Conservation (phyloP, 2,329 filamentous ascomycete species). For the Ophiocordyceps australis region DNA sequence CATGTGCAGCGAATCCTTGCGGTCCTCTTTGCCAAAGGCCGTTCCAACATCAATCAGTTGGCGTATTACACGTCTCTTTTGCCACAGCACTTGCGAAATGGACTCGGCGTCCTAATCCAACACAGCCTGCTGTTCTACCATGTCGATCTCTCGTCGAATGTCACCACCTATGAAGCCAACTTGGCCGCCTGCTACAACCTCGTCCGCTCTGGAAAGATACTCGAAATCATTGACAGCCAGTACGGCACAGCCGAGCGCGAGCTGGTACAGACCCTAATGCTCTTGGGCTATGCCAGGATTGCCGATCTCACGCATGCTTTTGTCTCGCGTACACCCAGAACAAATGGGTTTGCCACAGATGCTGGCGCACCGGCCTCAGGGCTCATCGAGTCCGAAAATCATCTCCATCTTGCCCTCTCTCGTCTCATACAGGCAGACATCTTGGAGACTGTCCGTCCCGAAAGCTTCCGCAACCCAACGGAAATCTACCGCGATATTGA, state of each 20-base stretch:
- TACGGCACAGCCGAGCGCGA: constrained; percentile 59
- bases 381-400: constrained; percentile 23
- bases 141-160: constrained; percentile 39
- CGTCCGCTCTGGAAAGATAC: constrained; percentile 63
- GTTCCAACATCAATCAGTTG: constrained; percentile 53
- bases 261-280: constrained; percentile 56
- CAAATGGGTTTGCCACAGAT: constrained; percentile 16
- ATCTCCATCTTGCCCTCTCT: constrained; percentile 30
- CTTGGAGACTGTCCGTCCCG: constrained; percentile 41
- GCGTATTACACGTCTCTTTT: constrained; percentile 54
- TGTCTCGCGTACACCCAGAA: constrained; percentile 15
- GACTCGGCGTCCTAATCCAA: constrained; percentile 70
- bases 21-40: constrained; percentile 59
- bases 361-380: constrained; percentile 12
- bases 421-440: constrained; percentile 46
- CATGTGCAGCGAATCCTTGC: constrained; percentile 60
- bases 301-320: constrained; percentile 52
- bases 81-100: constrained; percentile 61
- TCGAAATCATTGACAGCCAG: constrained; percentile 54
- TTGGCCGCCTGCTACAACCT: constrained; percentile 64
- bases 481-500: constrained; percentile 46
- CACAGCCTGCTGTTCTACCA: constrained; percentile 71
- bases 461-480: constrained; percentile 39
- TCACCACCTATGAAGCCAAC: constrained; percentile 73
- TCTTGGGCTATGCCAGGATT: constrained; percentile 60